Percentiles rank a stretch among this genome's conserved stretches.
phyloP scores from a whole-genome alignment of 352 stramenopile species.

The Sclerospora graminicola region DNA sequence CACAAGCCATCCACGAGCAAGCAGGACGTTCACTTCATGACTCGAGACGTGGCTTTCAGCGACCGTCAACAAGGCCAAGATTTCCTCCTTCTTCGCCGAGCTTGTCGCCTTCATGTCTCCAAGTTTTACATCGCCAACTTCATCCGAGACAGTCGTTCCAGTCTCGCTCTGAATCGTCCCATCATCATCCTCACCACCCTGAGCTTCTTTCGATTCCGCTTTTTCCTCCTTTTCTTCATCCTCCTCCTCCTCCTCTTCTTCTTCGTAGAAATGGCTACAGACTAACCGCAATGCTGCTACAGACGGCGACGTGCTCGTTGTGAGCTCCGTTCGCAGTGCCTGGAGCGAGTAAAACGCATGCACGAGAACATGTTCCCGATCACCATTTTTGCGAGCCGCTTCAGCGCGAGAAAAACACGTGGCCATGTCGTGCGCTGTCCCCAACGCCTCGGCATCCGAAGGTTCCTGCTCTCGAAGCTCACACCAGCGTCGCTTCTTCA shows the following conservation, averaged over 20 bases:
- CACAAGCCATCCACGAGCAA: slow-evolving; percentile 31
- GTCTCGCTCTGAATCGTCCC: slow-evolving; percentile 2
- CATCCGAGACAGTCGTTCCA: background rate
- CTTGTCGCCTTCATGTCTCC: slow-evolving; percentile 11
- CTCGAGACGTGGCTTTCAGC: slow-evolving; percentile 5
- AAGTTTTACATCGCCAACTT: background rate
- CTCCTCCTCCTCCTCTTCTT: slow-evolving; percentile 23
- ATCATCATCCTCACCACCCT: background rate
- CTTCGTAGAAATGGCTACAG: slow-evolving; percentile 51
- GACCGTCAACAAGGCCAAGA: slow-evolving; percentile 24
- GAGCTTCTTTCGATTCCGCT: background rate
- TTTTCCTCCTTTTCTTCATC: slow-evolving; percentile 11
- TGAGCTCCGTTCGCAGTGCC: slow-evolving; percentile 45
- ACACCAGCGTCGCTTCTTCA: slow-evolving; percentile 48
- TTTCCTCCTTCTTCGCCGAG: slow-evolving; percentile 30
- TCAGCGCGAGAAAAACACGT: slow-evolving; percentile 49
- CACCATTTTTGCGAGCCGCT: slow-evolving; percentile 38
- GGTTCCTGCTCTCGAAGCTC: slow-evolving; percentile 7
- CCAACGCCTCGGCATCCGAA: slow-evolving; percentile 7
- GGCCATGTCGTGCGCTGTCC: slow-evolving; percentile 25
- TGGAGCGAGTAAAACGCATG: slow-evolving; percentile 74
- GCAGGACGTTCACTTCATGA: slow-evolving; percentile 11
- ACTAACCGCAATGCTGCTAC: slow-evolving; percentile 26
- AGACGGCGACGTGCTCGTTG: slow-evolving; percentile 18
- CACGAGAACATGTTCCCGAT: slow-evolving; percentile 60